Base-by-base conservation (phyloP, 2,329 filamentous ascomycete species). In the Phialophora chinensis region DNA sequence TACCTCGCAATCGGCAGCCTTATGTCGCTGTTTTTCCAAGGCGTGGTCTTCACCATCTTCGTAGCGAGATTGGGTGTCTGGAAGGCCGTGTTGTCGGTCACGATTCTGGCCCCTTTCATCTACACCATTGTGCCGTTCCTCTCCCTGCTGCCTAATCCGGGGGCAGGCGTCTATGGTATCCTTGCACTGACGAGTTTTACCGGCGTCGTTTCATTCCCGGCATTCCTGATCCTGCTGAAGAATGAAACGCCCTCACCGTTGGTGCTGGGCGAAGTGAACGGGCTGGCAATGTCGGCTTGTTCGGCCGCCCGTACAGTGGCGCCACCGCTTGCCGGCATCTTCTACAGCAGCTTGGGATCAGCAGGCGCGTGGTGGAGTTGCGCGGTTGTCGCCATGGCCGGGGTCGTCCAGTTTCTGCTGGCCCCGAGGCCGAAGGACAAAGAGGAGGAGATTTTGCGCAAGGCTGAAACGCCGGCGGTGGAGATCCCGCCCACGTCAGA, bases 261-360 rank as follows among this genome's bases (percentile, higher is more conserved):
- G 50, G 83, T 87, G 6, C 79, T 90, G 47, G 88, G 88, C 60
- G 87, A 84, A 72, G 85, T 90, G 72, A 90, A 90, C 67, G 88
- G 88, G 4, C 76, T 90, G 52, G 87, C 88, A 25, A 88, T 88
- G 59, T 88, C 86, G 65, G 87, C 86, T 2, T 87, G 87, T 29
- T 88, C 87, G 6, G 87, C 86, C 6, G 90, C 87, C 72, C 83
- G 89, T 63, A 91, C 90, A 77, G 78, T 90, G 11, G 87, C 88
- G 0, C 88, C 88, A 5, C 88, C 88, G 0, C 75, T 90, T 17
- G 85, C 87, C 1, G 88, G 88, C 2, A 88, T 85, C 68, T 77
- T 90, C 2, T 90, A 90, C 75, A 83, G 85, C 0, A 74, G 86
- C n/a, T 87, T 87, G 25, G 84, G 83, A 71, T 83, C 87, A 1